Evolutionary conservation across 306 rosid genomes (phyloP).

Genomic region (Vicia faba): DNA sequence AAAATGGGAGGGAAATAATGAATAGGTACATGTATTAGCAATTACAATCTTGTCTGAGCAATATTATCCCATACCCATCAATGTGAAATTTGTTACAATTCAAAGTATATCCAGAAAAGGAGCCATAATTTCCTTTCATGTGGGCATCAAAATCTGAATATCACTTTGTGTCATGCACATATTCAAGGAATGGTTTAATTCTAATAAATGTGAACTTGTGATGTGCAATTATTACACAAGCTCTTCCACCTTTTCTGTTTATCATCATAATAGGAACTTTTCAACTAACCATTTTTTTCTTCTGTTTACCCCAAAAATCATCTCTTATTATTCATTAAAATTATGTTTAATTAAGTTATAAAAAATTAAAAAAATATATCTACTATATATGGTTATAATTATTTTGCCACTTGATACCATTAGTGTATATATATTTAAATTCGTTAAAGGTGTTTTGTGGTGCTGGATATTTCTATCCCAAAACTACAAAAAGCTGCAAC

Average conservation of each 20-base stretch:
- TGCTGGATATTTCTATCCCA: conserved; percentile 42
- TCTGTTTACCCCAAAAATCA: not conserved
- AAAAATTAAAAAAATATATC: conserved; percentile 5
- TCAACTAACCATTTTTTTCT: not conserved
- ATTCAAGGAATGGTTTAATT: conserved; percentile 38
- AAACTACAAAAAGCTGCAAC: conserved; percentile 60
- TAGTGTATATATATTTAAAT: conserved; percentile 26
- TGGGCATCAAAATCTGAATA: conserved; percentile 44
- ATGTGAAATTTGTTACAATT: conserved; percentile 22
- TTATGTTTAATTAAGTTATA: not conserved
- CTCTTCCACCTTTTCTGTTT: conserved; percentile 46
- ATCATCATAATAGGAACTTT: conserved; percentile 27
- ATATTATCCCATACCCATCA: conserved; percentile 29
- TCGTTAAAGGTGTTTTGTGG: conserved; percentile 47
- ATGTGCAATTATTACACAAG: conserved; percentile 55
- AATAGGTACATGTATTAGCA: conserved; percentile 22
- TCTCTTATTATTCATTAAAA: no score
- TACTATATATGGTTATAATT: conserved; percentile 47
- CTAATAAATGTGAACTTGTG: conserved; percentile 43
- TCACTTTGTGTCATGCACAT: conserved; percentile 42
- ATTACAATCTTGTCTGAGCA: conserved; percentile 39
- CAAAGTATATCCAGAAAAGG: conserved; percentile 41
- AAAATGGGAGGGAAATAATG: conserved; percentile 20
- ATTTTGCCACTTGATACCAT: conserved; percentile 46
- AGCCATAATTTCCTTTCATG: conserved; percentile 43